A percentile compares a stretch with the other conserved stretches of the same genome.
These are phyloP conservation scores for Amaranthus cruentus DNA, from an alignment of 148 eudicot species.

Conservation along the genomic window DNA sequence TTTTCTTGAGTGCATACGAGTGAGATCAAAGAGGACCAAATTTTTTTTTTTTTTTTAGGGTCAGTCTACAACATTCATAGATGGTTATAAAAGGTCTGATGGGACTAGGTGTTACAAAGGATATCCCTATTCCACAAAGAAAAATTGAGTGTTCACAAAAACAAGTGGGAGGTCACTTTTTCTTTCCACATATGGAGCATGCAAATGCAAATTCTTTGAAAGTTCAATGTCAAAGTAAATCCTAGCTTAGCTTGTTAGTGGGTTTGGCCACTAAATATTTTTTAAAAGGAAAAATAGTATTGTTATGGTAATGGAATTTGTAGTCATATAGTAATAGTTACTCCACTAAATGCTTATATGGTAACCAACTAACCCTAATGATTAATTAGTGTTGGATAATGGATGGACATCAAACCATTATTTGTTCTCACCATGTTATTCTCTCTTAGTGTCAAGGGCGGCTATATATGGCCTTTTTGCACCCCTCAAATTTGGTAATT, in stretches of 20 bases:
- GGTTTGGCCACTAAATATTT: constrained; percentile 24
- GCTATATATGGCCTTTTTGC: not conserved
- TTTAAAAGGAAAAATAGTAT: not conserved
- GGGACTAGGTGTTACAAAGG: not conserved
- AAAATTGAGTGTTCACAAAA: not conserved
- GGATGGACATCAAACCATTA: not conserved
- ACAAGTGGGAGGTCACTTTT: constrained; percentile 14
- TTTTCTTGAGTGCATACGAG: no score
- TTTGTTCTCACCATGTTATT: not conserved
- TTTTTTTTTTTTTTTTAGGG: no score
- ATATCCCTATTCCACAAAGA: constrained; percentile 12
- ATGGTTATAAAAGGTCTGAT: not conserved
- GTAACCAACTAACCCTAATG: constrained; percentile 6
- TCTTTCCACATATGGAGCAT: constrained; percentile 19
- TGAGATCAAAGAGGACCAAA: no score
- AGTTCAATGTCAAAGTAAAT: constrained; percentile 19
- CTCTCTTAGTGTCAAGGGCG: constrained; percentile 9
- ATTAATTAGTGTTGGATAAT: not conserved
- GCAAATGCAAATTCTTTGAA: not conserved
- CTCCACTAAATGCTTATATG: constrained; percentile 27
- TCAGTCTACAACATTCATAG: not conserved
- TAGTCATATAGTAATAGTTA: constrained; percentile 35
- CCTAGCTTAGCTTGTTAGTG: constrained; percentile 21
- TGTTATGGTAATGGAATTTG: constrained; percentile 38
- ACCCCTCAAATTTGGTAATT: no score